These are phyloP conservation scores for Malbranchea cinnamomea DNA, from an alignment of 2,329 filamentous ascomycete genomes.

Conservation along the genomic window DNA sequence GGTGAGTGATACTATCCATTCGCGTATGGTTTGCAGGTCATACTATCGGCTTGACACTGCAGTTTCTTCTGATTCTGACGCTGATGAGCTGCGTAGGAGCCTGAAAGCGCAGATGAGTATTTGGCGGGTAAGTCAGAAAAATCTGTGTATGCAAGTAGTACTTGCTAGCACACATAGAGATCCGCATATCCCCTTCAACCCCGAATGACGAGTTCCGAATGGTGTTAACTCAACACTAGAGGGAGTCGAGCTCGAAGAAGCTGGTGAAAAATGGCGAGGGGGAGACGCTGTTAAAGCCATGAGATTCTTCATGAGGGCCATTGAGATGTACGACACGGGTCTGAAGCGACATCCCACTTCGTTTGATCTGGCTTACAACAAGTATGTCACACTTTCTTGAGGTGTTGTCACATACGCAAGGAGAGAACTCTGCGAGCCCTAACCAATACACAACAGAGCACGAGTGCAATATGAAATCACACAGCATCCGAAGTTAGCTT, in stretches of 20 bases:
- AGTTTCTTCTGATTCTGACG: neutral
- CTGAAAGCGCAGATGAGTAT: constrained; percentile 52
- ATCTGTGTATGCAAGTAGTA: constrained; percentile 1
- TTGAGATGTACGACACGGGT: constrained; percentile 51
- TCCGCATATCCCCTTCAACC: neutral
- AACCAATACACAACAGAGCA: constrained; percentile 35
- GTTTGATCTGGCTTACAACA: constrained; percentile 63
- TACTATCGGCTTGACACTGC: neutral
- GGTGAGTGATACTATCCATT: constrained; percentile 14
- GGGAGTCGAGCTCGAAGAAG: constrained; percentile 55
- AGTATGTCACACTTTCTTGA: constrained; percentile 36
- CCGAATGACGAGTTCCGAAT: neutral
- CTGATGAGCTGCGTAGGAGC: constrained; percentile 17
- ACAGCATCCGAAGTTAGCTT: constrained; percentile 48
- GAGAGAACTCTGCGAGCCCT: neutral
- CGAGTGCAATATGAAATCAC: constrained; percentile 55
- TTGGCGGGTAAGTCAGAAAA: constrained; percentile 36
- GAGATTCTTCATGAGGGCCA: constrained; percentile 44
- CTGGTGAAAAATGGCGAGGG: constrained; percentile 58
- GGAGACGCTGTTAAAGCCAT: constrained; percentile 53
- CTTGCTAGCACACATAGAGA: neutral
- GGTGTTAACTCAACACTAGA: constrained; percentile 20
- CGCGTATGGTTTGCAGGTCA: neutral
- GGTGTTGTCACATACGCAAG: too few species aligned
- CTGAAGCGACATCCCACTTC: constrained; percentile 43